Percentiles rank a stretch among this genome's conserved stretches.
phyloP scores from a whole-genome alignment of 352 stramenopile genomes.

The Globisporangium spiculum region DNA sequence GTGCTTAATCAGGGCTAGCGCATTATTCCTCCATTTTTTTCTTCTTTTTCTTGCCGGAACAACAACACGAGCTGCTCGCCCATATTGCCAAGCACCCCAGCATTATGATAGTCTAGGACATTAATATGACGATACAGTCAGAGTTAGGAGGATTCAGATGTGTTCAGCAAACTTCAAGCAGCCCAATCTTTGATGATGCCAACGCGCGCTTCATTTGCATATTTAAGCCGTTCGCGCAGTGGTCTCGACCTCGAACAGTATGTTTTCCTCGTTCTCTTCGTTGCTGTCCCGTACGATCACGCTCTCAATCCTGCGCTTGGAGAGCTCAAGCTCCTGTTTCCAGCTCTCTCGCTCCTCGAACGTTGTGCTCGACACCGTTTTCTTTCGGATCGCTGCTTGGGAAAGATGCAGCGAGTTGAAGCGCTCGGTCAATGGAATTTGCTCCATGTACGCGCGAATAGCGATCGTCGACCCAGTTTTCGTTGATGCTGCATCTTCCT shows the following conservation, averaged over 20 bases:
- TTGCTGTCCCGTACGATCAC: constrained; percentile 19
- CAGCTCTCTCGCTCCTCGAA: constrained; percentile 31
- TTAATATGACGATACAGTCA: neutral
- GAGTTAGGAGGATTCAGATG: no score
- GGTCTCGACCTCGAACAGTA: constrained; percentile 25
- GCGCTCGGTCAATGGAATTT: constrained; percentile 37
- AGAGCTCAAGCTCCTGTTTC: constrained; percentile 58
- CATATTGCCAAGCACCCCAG: neutral
- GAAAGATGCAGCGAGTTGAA: constrained; percentile 46
- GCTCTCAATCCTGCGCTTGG: constrained; percentile 50
- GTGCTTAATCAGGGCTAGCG: neutral
- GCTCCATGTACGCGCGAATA: constrained; percentile 45
- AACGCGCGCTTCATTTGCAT: neutral
- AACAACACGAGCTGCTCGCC: neutral
- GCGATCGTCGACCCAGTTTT: constrained; percentile 14
- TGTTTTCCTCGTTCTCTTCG: neutral
- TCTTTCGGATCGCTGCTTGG: constrained; percentile 7
- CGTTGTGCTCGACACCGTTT: constrained; percentile 4
- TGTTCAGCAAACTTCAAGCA: neutral
- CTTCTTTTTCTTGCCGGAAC: neutral
- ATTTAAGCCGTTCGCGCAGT: constrained; percentile 12
- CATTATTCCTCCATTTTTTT: neutral
- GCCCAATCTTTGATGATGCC: neutral
- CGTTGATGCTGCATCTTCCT: constrained; percentile 13
- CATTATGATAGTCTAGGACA: neutral